Evolutionary conservation across 148 eudicot species (phyloP), one percentile per base, ranked within the genome.

Genomic region (Dysphania ambrosioides): DNA sequence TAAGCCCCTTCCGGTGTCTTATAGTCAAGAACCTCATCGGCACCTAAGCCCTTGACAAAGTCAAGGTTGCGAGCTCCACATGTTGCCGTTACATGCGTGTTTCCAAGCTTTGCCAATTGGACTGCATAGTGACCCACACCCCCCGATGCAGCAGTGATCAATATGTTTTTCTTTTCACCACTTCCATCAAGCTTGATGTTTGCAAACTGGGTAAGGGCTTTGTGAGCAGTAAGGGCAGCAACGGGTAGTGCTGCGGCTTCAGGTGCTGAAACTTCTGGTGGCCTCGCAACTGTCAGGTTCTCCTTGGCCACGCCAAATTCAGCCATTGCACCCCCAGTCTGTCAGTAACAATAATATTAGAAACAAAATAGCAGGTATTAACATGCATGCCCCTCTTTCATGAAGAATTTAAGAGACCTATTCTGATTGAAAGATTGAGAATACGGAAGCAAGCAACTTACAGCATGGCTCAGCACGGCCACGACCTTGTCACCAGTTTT

Each of bases 101-200:
- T 93, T 32, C 93, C 97, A 0, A 93, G 88, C 85, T 93, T 90
- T 21, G 96, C 96, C 38, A 93, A 80, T 72, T 92, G 97, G 41
- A 93, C 91, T 1, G 91, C 89, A 18, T 87, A 90, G 80, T 88
- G 93, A 32, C 96, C 93, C 12, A 88, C 96, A 2, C 97, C 97
- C 5, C 97, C 93, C 1, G 97, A 91, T 13, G 85, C 97, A 3
- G 89, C 91, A 0, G 91, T 87, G 76, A 89, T 66, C 13, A 91
- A 85, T 27, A 91, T 79, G 81, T 89, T 91, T 70, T 78, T 86
- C 55, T 6, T 60, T 23, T 86, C 92, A 7, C 87, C 89, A 3
- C 66, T 82, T 27, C 86, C 86, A 5, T 93, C 90, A 5, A 93
- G 90, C 76, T 83, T 83, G 68, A 92, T 62, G 31, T 80, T 87